Conservation (phyloP, 2,329 filamentous ascomycete genomes). For the Monilinia polystroma region DNA sequence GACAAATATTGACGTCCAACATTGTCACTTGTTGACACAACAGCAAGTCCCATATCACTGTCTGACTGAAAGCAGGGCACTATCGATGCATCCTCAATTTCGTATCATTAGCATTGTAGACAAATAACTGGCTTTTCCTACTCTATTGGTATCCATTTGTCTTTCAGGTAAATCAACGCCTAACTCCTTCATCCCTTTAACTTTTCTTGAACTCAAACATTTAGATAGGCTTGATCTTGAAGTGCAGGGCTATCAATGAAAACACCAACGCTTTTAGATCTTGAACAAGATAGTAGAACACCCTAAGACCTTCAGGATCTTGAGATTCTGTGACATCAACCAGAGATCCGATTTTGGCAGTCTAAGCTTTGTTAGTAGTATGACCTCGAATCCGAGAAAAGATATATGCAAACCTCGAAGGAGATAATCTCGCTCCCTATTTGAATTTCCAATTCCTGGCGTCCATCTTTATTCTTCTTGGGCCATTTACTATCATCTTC, state of each 20-base stretch:
- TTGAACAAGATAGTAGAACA: conserved; percentile 98
- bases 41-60: not conserved
- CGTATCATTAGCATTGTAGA: conserved; percentile 12
- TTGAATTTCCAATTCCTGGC: conserved; percentile 93
- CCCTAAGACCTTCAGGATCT: conserved; percentile 90
- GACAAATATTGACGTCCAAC: not conserved
- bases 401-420: conserved; percentile 68
- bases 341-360: conserved; percentile 94
- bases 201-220: conserved; percentile 2
- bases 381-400: not conserved
- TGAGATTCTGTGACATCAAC: conserved; percentile 96
- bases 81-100: not conserved
- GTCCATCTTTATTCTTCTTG: conserved; percentile 97
- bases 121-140: conserved; percentile 21
- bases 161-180: conserved; percentile 27
- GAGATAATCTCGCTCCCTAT: conserved; percentile 95
- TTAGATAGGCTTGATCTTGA: conserved; percentile 86
- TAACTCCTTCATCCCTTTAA: conserved; percentile 35
- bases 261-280: conserved; percentile 96
- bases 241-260: conserved; percentile 92
- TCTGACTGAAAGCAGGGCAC: not conserved
- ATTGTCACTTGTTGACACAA: not conserved
- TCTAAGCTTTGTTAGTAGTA: conserved; percentile 52
- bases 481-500: conserved; percentile 99
- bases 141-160: conserved; percentile 38